Evolutionary conservation across 2,329 filamentous ascomycete genomes (phyloP).

Genomic region (Colletotrichum incanum): DNA sequence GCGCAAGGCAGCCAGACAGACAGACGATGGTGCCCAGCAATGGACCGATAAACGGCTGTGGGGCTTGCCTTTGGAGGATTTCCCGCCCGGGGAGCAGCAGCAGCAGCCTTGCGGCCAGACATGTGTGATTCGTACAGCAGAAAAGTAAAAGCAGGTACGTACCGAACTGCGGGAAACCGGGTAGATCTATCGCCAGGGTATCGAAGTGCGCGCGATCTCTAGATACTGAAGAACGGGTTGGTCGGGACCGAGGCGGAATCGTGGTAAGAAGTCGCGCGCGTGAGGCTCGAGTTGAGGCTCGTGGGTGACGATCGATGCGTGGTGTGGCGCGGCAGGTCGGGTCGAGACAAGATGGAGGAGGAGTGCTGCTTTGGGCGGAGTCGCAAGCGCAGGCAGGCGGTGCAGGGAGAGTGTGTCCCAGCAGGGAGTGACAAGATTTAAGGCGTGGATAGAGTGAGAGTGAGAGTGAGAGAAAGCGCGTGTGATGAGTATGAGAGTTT

Average conservation of each 20-base stretch:
- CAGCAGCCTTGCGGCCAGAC: slow-evolving; percentile 31
- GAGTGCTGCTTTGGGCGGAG: slow-evolving; percentile 9
- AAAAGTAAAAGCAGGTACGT: slow-evolving; percentile 34
- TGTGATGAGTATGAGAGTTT: slow-evolving; percentile 24
- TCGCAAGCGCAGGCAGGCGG: slow-evolving; percentile 9
- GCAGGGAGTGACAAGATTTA: slow-evolving; percentile 9
- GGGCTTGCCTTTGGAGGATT: slow-evolving; percentile 25
- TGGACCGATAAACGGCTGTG: slow-evolving; percentile 23
- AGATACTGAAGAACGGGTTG: slow-evolving; percentile 22
- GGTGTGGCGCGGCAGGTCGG: slow-evolving; percentile 3
- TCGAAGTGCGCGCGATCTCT: slow-evolving; percentile 35
- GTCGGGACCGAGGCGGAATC: slow-evolving; percentile 13
- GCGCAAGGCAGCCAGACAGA: slow-evolving; percentile 20
- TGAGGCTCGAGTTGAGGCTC: slow-evolving; percentile 14
- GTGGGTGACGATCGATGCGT: slow-evolving; percentile 1
- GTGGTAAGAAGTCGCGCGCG: slow-evolving; percentile 15
- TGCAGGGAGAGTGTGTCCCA: slow-evolving; percentile 1
- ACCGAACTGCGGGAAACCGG: slow-evolving; percentile 22
- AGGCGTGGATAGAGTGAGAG: slow-evolving; percentile 6
- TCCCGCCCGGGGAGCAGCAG: slow-evolving; percentile 27
- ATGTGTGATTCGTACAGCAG: slow-evolving; percentile 29
- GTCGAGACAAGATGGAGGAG: slow-evolving; percentile 5
- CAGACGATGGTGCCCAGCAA: slow-evolving; percentile 18
- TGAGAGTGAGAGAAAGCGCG: background rate
- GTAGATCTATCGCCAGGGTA: slow-evolving; percentile 38